Conservation (phyloP, 192 early-diverging fungal species). For the Chytriomyces hyalinus region DNA sequence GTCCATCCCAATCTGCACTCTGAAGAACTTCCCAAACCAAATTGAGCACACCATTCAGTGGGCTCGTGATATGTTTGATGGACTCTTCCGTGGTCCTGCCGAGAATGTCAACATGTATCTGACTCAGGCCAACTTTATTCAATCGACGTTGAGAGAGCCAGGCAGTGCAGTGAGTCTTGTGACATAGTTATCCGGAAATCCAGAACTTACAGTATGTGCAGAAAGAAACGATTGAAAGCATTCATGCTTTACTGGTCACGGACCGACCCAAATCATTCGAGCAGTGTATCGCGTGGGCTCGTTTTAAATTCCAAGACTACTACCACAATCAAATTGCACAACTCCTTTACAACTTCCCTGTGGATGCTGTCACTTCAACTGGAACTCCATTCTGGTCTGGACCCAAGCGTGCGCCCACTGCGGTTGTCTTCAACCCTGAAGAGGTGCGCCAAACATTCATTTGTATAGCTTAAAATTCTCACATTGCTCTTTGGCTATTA, state of each 20-base stretch:
- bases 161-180: slow-evolving; percentile 51
- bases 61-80: slow-evolving; percentile 97
- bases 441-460: slow-evolving; percentile 51
- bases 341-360: slow-evolving; percentile 96
- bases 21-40: slow-evolving; percentile 95
- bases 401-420: slow-evolving; percentile 91
- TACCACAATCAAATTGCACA: slow-evolving; percentile 93
- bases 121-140: slow-evolving; percentile 82
- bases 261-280: slow-evolving; percentile 86
- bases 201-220: slow-evolving; percentile 23
- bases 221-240: slow-evolving; percentile 77
- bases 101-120: slow-evolving; percentile 96
- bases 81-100: slow-evolving; percentile 86
- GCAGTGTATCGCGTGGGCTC: slow-evolving; percentile 92
- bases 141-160: slow-evolving; percentile 75
- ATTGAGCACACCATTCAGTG: slow-evolving; percentile 92
- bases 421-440: slow-evolving; percentile 79
- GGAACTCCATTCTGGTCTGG: slow-evolving; percentile 97
- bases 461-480: slow-evolving; percentile 15
- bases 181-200: background rate
- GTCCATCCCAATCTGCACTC: slow-evolving; percentile 95
- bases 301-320: slow-evolving; percentile 90
- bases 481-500: slow-evolving; percentile 20
- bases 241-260: slow-evolving; percentile 74
- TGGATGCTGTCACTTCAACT: slow-evolving; percentile 85